These are phyloP conservation scores for Prunus yedoensis DNA, from an alignment of 331 rosid species.

Conservation along the genomic window DNA sequence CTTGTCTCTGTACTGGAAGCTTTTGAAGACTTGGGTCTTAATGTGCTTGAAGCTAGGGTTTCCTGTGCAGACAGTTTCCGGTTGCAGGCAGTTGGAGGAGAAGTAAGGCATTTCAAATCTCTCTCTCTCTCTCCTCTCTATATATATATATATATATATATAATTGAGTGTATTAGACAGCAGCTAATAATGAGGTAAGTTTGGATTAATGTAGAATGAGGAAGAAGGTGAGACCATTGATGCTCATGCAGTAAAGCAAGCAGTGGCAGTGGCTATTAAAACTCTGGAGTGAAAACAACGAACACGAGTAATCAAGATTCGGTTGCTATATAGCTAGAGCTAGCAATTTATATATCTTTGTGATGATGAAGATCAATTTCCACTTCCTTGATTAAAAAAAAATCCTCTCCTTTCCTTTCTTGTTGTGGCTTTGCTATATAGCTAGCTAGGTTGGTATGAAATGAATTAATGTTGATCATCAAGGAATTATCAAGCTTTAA, in stretches of 20 bases:
- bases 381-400: conserved; percentile 1
- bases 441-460: background rate
- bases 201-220: conserved; percentile 43
- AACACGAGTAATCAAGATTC: conserved; percentile 35
- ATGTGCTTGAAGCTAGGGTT: conserved; percentile 98
- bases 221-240: conserved; percentile 60
- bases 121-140: too few relatives aligned
- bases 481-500: background rate
- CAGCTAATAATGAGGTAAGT: background rate
- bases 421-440: background rate
- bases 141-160: too few relatives aligned
- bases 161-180: background rate
- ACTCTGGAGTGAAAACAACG: conserved; percentile 60
- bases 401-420: background rate
- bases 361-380: background rate
- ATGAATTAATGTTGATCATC: background rate
- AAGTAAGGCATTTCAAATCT: conserved; percentile 47
- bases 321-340: background rate
- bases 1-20: conserved; percentile 83
- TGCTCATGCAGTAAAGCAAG: conserved; percentile 68
- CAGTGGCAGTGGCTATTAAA: conserved; percentile 71
- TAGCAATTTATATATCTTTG: background rate
- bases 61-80: conserved; percentile 80
- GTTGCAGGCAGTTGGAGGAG: conserved; percentile 84
- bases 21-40: conserved; percentile 83